Conservation (phyloP, 78 protist species). For the Bigelowiella natans region DNA sequence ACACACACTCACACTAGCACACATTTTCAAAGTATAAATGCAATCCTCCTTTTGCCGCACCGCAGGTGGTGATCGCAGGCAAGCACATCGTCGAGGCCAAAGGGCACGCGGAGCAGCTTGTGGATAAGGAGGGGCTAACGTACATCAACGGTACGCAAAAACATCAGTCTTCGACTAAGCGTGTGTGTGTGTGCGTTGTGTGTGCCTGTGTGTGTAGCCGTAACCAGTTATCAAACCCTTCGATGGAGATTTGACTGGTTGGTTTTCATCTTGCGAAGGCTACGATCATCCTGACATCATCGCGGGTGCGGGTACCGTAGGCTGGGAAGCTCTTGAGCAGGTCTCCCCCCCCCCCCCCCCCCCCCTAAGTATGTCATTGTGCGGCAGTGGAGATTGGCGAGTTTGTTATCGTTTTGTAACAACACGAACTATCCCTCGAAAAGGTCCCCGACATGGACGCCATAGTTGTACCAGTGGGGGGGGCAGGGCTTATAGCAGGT, state of each 20-base stretch:
- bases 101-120: not conserved
- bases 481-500: constrained; percentile 68
- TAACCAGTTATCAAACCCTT: too few species aligned
- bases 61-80: constrained; percentile 49
- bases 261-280: too few species aligned
- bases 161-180: too few species aligned
- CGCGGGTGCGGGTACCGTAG: constrained; percentile 62
- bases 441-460: constrained; percentile 49
- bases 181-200: too few species aligned
- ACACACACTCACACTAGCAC: too few species aligned
- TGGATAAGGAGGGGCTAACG: not conserved
- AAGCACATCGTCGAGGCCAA: constrained; percentile 41
- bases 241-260: too few species aligned
- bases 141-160: constrained; percentile 42
- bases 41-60: too few species aligned
- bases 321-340: constrained; percentile 56
- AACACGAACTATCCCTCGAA: constrained; percentile 1
- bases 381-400: not conserved
- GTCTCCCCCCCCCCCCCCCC: not conserved
- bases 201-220: too few species aligned
- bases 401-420: not conserved
- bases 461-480: constrained; percentile 61
- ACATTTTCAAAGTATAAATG: too few species aligned
- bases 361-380: not conserved
- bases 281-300: constrained; percentile 51